Evolutionary conservation across 768 basidiomycete genomes (phyloP), one percentile per base, ranked within the genome.

Genomic region (Pulveroboletus sp.): DNA sequence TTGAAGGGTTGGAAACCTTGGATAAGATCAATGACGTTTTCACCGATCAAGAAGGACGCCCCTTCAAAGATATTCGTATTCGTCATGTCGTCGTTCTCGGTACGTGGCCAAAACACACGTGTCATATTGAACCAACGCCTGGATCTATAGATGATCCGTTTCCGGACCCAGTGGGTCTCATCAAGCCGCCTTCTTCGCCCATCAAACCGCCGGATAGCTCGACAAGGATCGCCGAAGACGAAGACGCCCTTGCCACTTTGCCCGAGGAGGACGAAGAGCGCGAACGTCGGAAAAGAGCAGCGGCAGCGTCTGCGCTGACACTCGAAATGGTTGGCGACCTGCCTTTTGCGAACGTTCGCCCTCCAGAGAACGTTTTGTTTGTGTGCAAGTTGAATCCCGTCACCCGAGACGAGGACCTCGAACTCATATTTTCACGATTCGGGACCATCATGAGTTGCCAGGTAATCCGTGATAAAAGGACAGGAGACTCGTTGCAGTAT

Each of bases 301-400:
- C 96, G 0, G 82, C 82, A 1, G 93, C 95, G 0, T 93, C 93
- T 38, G 96, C 96, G 1, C 73, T 99, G 32, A 98, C 96, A 5
- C 80, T 99, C 43, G 96, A 99, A 69, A 99, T 99, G 96, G 95
- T 99, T 49, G 96, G 96, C 27, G 96, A 99, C 69, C 74, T 98
- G 45, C 96, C 96, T 1, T 98, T 99, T 64, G 96, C 96, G 22
- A 93, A 95, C 62, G 93, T 99, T 37, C 82, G 93, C 37, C 96
- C 96, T 0, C 96, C 96, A 1, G 96, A 99, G 71, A 98, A 98
- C 67, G 93, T 98, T 23, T 71, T 99, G 12, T 99, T 99, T 68
- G 94, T 99, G 10, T 99, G 96, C 83, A 98, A 98, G 64, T 80
- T 98, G 56, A 99, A 99, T 63, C 81, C 90, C 19, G 94, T 96